These are phyloP conservation scores for Scytalidium sp. DNA, from an alignment of 2,329 filamentous ascomycete species.

Conservation along the genomic window DNA sequence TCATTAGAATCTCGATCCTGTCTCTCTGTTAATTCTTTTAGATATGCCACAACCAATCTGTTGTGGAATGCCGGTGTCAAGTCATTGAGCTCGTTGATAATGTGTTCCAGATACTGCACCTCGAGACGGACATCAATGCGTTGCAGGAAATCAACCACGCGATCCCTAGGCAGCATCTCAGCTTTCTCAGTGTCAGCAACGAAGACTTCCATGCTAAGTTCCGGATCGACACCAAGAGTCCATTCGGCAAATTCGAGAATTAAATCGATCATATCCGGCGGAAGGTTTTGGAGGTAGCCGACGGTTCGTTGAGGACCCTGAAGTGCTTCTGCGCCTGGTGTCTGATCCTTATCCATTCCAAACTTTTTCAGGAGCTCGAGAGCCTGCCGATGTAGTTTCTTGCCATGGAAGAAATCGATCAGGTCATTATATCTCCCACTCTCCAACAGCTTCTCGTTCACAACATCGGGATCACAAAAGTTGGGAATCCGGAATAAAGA, in stretches of 20 bases:
- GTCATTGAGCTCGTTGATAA: slow-evolving; percentile 85
- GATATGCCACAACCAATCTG: slow-evolving; percentile 69
- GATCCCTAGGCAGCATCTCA: slow-evolving; percentile 77
- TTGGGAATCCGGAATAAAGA: slow-evolving; percentile 94
- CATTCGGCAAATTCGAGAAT: slow-evolving; percentile 90
- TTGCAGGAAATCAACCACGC: slow-evolving; percentile 71
- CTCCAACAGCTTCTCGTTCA: slow-evolving; percentile 88
- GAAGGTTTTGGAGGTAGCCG: slow-evolving; percentile 83
- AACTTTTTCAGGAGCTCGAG: slow-evolving; percentile 80
- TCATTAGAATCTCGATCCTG: slow-evolving; percentile 40
- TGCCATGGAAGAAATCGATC: slow-evolving; percentile 96
- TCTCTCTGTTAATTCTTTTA: slow-evolving; percentile 42
- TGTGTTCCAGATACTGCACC: slow-evolving; percentile 82
- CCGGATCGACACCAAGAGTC: slow-evolving; percentile 71
- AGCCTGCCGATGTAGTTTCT: slow-evolving; percentile 86
- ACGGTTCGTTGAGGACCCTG: slow-evolving; percentile 83
- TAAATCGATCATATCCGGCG: slow-evolving; percentile 83
- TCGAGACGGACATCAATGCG: slow-evolving; percentile 69
- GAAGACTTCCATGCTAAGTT: slow-evolving; percentile 88
- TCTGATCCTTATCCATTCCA: slow-evolving; percentile 55
- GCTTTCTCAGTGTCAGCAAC: slow-evolving; percentile 92
- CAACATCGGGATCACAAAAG: slow-evolving; percentile 93
- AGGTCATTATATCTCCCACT: slow-evolving; percentile 87
- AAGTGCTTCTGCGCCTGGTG: slow-evolving; percentile 53
- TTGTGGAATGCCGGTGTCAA: slow-evolving; percentile 85